Evolutionary conservation across 1,284 basidiomycete species (phyloP).

Genomic region (Moniliella sp.): DNA sequence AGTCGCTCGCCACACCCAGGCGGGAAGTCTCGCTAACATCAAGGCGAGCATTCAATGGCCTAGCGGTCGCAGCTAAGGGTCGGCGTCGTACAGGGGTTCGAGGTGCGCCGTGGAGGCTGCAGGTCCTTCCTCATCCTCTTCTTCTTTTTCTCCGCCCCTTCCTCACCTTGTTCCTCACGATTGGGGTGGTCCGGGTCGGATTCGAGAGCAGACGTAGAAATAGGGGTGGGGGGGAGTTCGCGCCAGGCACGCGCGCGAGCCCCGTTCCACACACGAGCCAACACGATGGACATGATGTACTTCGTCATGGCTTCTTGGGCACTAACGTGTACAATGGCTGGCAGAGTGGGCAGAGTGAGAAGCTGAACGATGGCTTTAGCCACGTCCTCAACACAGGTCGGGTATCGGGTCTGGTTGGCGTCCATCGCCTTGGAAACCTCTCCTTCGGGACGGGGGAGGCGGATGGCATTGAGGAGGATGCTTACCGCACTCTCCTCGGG

Average conservation of each 20-base stretch:
- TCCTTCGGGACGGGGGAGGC: slow-evolving; percentile 3
- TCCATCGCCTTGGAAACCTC: slow-evolving; percentile 10
- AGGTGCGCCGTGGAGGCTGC: slow-evolving; percentile 15
- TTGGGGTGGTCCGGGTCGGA: too few species aligned
- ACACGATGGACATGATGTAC: slow-evolving; percentile 36
- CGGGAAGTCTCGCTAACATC: slow-evolving; percentile 11
- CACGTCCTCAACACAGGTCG: slow-evolving; percentile 38
- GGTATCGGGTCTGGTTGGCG: slow-evolving; percentile 37
- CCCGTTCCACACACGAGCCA: slow-evolving; percentile 15
- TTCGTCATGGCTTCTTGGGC: slow-evolving; percentile 37
- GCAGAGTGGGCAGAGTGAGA: slow-evolving; percentile 13
- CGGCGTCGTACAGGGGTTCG: slow-evolving; percentile 22
- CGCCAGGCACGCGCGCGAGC: too few species aligned
- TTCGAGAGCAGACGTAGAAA: too few species aligned
- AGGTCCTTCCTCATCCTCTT: too few species aligned
- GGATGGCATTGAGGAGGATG: slow-evolving; percentile 16
- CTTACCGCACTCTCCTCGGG: slow-evolving; percentile 29
- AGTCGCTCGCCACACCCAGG: slow-evolving; percentile 14
- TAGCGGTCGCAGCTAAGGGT: slow-evolving; percentile 17
- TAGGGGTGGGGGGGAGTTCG: too few species aligned
- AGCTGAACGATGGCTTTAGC: slow-evolving; percentile 36
- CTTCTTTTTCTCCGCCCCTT: slow-evolving; percentile 9
- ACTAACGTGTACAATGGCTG: slow-evolving; percentile 36
- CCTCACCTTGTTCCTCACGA: too few species aligned
- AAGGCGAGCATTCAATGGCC: slow-evolving; percentile 25